Conservation (phyloP, 805 yeast genomes). For the Ascoidea asiatica region DNA sequence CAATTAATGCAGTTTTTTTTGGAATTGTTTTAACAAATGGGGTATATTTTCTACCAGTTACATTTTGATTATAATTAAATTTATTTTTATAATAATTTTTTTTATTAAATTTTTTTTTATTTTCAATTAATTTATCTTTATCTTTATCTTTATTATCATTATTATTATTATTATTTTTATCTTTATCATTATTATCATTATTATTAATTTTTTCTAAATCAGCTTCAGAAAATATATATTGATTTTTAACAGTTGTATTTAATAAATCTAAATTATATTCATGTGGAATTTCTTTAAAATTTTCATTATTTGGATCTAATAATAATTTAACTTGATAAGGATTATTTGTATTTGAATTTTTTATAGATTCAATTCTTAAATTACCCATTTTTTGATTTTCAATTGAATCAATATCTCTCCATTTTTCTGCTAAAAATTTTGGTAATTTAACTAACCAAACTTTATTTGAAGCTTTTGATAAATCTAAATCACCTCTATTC, state of each 20-base stretch:
- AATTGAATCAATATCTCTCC: conserved; percentile 52
- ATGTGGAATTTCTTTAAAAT: conserved; percentile 53
- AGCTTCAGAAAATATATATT: conserved; percentile 79
- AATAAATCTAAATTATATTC: conserved; percentile 71
- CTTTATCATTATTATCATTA: conserved; percentile 17
- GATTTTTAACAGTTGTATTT: conserved; percentile 71
- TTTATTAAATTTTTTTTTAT: conserved; percentile 18
- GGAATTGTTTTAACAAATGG: conserved; percentile 85
- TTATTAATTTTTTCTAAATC: conserved; percentile 46
- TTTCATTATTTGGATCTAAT: conserved; percentile 18
- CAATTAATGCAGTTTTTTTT: conserved; percentile 71
- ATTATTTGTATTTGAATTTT: background rate
- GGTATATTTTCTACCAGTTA: conserved; percentile 21
- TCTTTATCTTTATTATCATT: conserved; percentile 19
- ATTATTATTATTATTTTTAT: conserved; percentile 16
- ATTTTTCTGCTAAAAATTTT: conserved; percentile 66
- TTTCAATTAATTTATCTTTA: conserved; percentile 20
- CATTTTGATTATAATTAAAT: background rate
- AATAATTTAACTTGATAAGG: background rate
- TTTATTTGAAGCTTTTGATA: conserved; percentile 47
- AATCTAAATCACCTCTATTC: conserved; percentile 41
- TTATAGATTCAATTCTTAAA: conserved; percentile 49
- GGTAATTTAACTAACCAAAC: conserved; percentile 93
- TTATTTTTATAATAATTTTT: background rate
- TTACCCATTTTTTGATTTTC: conserved; percentile 72